phyloP scores from a whole-genome alignment of 2,329 filamentous ascomycete genomes.

The Rhytidhysteron rufulum region DNA sequence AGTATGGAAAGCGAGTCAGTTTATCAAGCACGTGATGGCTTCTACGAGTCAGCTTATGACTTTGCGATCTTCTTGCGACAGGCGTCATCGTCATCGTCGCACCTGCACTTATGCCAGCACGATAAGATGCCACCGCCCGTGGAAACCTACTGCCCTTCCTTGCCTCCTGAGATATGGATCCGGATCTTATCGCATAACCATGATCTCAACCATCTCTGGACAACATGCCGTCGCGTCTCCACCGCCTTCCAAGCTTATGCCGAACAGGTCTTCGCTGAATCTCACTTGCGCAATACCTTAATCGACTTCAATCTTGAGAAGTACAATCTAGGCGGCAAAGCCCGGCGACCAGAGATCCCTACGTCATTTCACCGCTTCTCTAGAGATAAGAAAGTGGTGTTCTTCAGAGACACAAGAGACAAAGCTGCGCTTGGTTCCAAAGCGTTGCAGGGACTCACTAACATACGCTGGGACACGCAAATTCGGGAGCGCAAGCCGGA shows the following conservation, averaged over 20 bases:
- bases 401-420: constrained; percentile 14
- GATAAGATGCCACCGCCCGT: constrained; percentile 31
- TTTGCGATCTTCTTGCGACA: not conserved
- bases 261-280: constrained; percentile 25
- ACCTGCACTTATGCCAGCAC: not conserved
- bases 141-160: constrained; percentile 13
- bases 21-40: not conserved
- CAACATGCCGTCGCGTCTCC: constrained; percentile 24
- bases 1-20: not conserved
- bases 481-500: constrained; percentile 19
- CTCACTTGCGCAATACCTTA: constrained; percentile 15
- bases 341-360: constrained; percentile 21
- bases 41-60: too few relatives aligned
- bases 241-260: constrained; percentile 21
- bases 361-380: constrained; percentile 15
- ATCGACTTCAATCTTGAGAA: constrained; percentile 29
- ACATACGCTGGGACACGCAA: constrained; percentile 23
- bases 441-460: constrained; percentile 11
- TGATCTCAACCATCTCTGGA: constrained; percentile 30
- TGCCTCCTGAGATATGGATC: constrained; percentile 33
- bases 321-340: constrained; percentile 30
- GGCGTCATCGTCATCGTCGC: not conserved
- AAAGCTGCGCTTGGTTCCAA: constrained; percentile 7
- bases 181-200: constrained; percentile 25
- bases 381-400: constrained; percentile 10